These are phyloP conservation scores for Meyerozyma sp. DNA, from an alignment of 1,139 yeast species.

Conservation along the genomic window DNA sequence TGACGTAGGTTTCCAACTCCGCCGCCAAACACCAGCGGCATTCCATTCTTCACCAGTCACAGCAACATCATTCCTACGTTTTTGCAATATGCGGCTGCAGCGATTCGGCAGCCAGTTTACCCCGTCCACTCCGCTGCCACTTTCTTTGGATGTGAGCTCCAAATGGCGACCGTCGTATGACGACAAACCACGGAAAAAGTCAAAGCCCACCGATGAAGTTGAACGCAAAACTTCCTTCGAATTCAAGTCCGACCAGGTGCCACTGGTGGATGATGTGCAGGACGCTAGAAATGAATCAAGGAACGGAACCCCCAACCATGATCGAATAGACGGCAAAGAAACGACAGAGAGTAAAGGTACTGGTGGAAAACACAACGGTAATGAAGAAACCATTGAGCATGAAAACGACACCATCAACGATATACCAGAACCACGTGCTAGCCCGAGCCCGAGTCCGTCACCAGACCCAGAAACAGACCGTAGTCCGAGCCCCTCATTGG, in stretches of 20 bases:
- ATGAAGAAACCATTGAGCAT: not conserved
- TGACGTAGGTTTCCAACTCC: not conserved
- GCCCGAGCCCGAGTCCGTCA: not conserved
- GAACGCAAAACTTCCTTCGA: not conserved
- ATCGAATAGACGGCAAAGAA: not conserved
- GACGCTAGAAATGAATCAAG: not conserved
- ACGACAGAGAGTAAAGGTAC: not conserved
- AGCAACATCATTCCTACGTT: not conserved
- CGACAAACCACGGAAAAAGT: not conserved
- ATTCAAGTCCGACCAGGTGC: not conserved
- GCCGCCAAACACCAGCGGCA: not conserved
- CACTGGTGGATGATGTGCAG: not conserved
- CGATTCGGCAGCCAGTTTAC: not conserved
- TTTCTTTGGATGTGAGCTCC: not conserved
- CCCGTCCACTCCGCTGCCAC: constrained; percentile 1
- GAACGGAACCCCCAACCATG: not conserved
- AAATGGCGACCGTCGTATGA: constrained; percentile 1
- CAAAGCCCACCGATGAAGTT: not conserved
- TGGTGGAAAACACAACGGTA: no score
- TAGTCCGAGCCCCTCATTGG: not conserved
- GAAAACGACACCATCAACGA: not conserved
- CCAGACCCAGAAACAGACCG: not conserved
- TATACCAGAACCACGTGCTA: not conserved
- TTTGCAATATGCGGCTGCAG: not conserved
- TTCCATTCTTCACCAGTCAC: not conserved